phyloP scores from a whole-genome alignment of 345 rosid species.

The Hypericum perforatum region DNA sequence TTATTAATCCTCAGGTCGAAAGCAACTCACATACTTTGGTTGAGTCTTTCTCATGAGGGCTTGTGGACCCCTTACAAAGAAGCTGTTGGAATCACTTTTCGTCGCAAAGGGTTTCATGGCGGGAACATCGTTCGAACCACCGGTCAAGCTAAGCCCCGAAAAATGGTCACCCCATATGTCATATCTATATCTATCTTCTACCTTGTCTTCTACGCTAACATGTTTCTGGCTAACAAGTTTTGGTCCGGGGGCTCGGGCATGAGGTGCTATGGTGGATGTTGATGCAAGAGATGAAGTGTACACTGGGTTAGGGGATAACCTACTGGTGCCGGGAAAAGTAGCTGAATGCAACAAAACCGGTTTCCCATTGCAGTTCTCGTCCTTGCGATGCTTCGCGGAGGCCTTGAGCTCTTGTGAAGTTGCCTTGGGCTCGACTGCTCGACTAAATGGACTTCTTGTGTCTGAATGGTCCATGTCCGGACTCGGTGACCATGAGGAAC shows the following conservation, averaged over 20 bases:
- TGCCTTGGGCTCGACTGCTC: constrained; percentile 14
- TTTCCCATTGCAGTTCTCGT: constrained; percentile 15
- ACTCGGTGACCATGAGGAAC: constrained; percentile 24
- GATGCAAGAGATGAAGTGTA: constrained; percentile 30
- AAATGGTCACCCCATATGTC: constrained; percentile 92
- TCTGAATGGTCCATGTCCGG: constrained; percentile 21
- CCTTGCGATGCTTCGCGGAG: constrained; percentile 11
- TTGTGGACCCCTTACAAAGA: constrained; percentile 77
- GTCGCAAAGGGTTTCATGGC: constrained; percentile 27
- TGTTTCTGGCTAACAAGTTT: constrained; percentile 22
- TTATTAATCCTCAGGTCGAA: constrained; percentile 40
- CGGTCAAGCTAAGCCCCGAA: constrained; percentile 36
- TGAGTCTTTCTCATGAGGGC: constrained; percentile 44
- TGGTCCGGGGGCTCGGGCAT: constrained; percentile 72
- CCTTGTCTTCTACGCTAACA: constrained; percentile 24
- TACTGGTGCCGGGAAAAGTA: constrained; percentile 31
- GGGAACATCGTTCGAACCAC: constrained; percentile 28
- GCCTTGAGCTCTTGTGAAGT: constrained; percentile 13
- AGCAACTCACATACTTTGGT: constrained; percentile 43
- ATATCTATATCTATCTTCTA: constrained; percentile 36
- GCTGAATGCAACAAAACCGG: constrained; percentile 38
- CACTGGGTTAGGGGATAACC: constrained; percentile 14
- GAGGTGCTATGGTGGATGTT: constrained; percentile 40
- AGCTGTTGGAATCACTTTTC: constrained; percentile 47
- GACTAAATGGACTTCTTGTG: constrained; percentile 26